phyloP scores from a whole-genome alignment of 345 rosid genomes.

The Microcos paniculata region DNA sequence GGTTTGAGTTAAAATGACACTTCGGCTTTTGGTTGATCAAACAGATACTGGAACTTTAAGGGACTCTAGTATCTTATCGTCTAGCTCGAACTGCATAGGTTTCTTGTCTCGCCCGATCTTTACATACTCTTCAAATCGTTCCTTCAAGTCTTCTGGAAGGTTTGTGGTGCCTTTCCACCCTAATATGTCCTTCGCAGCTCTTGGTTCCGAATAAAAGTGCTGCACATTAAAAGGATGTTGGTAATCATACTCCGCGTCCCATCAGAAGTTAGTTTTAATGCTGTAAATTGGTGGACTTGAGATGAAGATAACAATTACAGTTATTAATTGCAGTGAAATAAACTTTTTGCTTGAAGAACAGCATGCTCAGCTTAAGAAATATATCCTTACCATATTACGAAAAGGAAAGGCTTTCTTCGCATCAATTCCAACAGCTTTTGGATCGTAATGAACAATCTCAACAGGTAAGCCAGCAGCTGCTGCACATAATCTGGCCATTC shows the following conservation, averaged over 20 bases:
- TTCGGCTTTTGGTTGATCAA: constrained; percentile 23
- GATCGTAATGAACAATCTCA: constrained; percentile 84
- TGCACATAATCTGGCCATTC: constrained; percentile 93
- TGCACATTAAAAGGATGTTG: constrained; percentile 32
- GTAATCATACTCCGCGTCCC: neutral
- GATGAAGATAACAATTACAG: too few species aligned
- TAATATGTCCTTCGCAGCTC: constrained; percentile 85
- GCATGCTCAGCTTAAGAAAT: neutral
- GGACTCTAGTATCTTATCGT: constrained; percentile 77
- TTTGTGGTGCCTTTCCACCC: constrained; percentile 73
- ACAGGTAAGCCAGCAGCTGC: constrained; percentile 73
- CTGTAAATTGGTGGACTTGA: too few species aligned
- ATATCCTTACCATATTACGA: constrained; percentile 70
- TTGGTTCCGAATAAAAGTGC: constrained; percentile 94
- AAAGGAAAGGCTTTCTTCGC: constrained; percentile 94
- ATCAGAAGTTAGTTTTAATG: too few species aligned
- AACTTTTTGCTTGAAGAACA: neutral
- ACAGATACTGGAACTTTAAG: constrained; percentile 69
- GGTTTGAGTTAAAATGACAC: neutral
- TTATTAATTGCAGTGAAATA: neutral
- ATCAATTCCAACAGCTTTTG: constrained; percentile 77
- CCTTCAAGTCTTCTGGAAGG: constrained; percentile 85
- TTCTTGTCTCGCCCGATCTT: constrained; percentile 87
- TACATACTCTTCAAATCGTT: constrained; percentile 70
- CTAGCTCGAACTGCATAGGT: constrained; percentile 67